Conservation (phyloP, 257 asterid genomes). For the Penstemon eatonii region DNA sequence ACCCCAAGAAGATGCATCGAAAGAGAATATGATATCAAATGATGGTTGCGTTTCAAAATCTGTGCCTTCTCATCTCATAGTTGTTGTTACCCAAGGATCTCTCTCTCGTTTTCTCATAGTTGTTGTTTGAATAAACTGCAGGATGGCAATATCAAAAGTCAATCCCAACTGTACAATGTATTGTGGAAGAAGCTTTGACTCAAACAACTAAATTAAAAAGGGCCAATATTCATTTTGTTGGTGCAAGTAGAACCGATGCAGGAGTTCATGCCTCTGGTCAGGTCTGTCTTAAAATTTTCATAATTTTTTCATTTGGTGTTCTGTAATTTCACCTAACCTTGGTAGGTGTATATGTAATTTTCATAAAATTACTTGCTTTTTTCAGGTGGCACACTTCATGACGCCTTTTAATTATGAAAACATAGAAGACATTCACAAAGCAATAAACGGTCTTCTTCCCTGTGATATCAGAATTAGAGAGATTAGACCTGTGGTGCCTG, state of each 20-base stretch:
- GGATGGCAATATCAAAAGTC: constrained; percentile 92
- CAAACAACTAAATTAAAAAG: constrained; percentile 60
- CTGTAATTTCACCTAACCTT: background rate
- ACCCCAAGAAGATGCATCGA: too few relatives aligned
- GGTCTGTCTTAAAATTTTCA: constrained; percentile 48
- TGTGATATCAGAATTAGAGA: constrained; percentile 74
- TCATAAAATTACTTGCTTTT: background rate
- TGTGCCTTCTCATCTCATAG: too few relatives aligned
- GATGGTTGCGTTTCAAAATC: background rate
- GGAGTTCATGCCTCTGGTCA: constrained; percentile 98
- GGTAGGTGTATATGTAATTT: background rate
- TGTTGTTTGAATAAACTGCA: constrained; percentile 31
- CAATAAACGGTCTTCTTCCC: constrained; percentile 80
- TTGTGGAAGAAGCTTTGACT: constrained; percentile 54
- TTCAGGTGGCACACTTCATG: constrained; percentile 80
- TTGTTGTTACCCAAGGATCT: too few relatives aligned
- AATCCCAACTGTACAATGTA: constrained; percentile 78
- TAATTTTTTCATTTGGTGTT: too few relatives aligned
- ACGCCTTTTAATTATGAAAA: constrained; percentile 78
- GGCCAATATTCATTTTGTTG: constrained; percentile 63
- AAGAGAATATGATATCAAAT: background rate
- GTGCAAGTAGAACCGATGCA: constrained; percentile 91
- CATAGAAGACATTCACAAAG: constrained; percentile 65
- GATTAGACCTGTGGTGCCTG: constrained; percentile 67
- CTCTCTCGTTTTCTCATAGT: background rate